Base-by-base conservation (phyloP, 352 stramenopile species). In the Saprolegnia parasitica region DNA sequence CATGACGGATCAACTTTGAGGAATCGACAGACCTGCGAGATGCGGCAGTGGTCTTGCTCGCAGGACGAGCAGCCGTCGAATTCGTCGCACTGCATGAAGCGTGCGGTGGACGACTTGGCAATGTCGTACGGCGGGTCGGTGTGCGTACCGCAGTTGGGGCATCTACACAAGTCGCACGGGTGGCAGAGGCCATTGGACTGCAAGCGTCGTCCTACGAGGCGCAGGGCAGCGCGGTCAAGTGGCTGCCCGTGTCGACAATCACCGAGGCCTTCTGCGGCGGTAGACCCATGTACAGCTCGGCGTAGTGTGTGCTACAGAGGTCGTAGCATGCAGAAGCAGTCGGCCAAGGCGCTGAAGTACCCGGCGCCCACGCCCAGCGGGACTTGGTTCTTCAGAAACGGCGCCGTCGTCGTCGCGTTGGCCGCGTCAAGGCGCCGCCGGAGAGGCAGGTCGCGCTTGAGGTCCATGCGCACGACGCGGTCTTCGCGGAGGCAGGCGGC, bases 171-270 rank as follows among this genome's bases (percentile, higher is more conserved):
- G 35, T 32, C 5, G 32, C 64, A 54, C 18, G 18, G 61, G 35
- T 32, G 5, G 32, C 4, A 11, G 18, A 74, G 10, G 45, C 37
- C 26, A 47, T 35, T 24, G n/a, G 37, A 35, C 4, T 4, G 15
- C 2, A 20, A 6, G 47, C 37, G 39, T 21, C 5, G 35, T 61
- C 77, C 42, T 65, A 86, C 71, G 76, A 74, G 42, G 68, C 87
- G 64, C 87, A 95, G 0, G 87, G 87, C 29, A 95, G 68, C 46
- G 87, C 87, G 15, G 85, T 95, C 47, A 91, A 72, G 70, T 91
- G 83, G 52, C 87, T 95, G 2, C 87, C 87, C 8, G 87, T 95
- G 49, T 95, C 87, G 8, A 93, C 76, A 35, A 95, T 95, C 62
- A 95, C 80, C 1, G 87, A 95, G n/a, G 83, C 87, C 40, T 83